Conservation (phyloP, 2,329 filamentous ascomycete species). For the Immersiporthe knoxdaviesiana region DNA sequence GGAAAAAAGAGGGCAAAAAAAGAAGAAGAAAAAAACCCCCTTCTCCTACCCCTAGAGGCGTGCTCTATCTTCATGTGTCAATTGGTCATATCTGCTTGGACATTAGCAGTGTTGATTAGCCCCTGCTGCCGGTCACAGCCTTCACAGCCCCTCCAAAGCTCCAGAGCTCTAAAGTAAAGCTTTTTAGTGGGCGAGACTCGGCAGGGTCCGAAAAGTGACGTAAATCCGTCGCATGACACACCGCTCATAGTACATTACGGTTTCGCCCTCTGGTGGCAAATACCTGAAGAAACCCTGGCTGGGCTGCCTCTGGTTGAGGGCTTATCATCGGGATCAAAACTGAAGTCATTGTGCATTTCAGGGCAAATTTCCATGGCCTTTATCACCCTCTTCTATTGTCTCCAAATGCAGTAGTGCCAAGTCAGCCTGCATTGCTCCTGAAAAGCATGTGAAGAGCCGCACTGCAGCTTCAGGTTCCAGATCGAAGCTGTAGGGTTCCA, state of each 20-base stretch:
- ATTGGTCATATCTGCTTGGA: slow-evolving; percentile 1
- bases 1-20: too few relatives aligned
- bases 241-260: neutral
- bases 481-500: neutral
- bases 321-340: too few relatives aligned
- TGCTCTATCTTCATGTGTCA: slow-evolving; percentile 17
- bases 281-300: neutral
- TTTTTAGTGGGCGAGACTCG: neutral
- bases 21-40: too few relatives aligned
- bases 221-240: neutral
- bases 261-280: neutral
- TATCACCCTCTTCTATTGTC: too few relatives aligned
- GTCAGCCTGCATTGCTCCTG: neutral
- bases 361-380: neutral
- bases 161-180: neutral
- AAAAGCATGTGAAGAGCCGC: slow-evolving; percentile 3
- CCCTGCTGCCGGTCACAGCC: neutral
- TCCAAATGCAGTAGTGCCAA: neutral
- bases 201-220: slow-evolving; percentile 19
- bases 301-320: neutral
- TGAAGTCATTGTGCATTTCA: neutral
- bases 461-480: neutral
- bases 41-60: slow-evolving; percentile 4
- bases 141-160: neutral
- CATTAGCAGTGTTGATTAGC: neutral